Conservation (phyloP, 352 stramenopile species). For the Blastocystis sp. region DNA sequence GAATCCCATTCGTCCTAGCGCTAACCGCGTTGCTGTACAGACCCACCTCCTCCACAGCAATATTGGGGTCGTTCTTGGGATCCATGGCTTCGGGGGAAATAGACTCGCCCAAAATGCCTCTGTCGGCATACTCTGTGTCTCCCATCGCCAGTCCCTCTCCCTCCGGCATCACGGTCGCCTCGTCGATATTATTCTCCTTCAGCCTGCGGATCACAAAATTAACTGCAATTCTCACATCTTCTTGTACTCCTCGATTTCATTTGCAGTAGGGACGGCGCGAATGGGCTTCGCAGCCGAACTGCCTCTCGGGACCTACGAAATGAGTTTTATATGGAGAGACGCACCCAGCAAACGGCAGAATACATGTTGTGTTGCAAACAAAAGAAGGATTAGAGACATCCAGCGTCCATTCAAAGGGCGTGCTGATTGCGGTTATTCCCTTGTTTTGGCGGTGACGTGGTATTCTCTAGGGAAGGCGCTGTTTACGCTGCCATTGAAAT, state of each 20-base stretch:
- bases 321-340: too few species aligned
- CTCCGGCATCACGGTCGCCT: constrained; percentile 6
- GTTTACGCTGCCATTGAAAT: not conserved
- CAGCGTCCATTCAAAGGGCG: not conserved
- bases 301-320: constrained; percentile 50
- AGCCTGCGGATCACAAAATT: not conserved
- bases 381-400: not conserved
- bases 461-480: not conserved
- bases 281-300: constrained; percentile 56
- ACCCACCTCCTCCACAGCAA: constrained; percentile 22
- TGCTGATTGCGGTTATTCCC: not conserved
- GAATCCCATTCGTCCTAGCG: constrained; percentile 50
- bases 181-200: constrained; percentile 10
- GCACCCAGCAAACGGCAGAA: constrained; percentile 69
- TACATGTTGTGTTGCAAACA: constrained; percentile 51
- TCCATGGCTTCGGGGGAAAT: constrained; percentile 49
- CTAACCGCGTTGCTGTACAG: not conserved
- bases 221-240: constrained; percentile 13
- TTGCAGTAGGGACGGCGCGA: constrained; percentile 45
- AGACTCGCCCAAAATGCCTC: constrained; percentile 27
- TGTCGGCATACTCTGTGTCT: not conserved
- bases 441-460: not conserved
- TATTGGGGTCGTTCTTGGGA: constrained; percentile 49
- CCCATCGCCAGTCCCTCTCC: constrained; percentile 5
- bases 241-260: constrained; percentile 67